phyloP scores from a whole-genome alignment of 768 basidiomycete species.

The Leccinellum albellum region DNA sequence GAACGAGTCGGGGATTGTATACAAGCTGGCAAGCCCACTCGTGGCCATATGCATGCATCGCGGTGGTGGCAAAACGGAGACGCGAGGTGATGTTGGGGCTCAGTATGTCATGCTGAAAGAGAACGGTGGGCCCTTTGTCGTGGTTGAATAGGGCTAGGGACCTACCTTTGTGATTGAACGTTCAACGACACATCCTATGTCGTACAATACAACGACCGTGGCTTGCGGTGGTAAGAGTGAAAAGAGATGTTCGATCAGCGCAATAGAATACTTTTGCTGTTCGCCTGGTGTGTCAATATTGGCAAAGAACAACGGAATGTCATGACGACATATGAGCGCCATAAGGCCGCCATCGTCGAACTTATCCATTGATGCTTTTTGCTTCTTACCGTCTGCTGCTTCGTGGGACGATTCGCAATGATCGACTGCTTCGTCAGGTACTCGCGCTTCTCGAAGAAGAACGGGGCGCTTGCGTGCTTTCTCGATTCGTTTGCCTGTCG shows the following conservation, averaged over 20 bases:
- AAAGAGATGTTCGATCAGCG: constrained; percentile 30
- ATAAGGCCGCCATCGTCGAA: not conserved
- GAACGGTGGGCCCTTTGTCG: not conserved
- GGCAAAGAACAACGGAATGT: not conserved
- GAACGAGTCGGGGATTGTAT: not conserved
- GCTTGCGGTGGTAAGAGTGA: constrained; percentile 28
- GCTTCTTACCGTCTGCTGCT: not conserved
- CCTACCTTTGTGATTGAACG: not conserved
- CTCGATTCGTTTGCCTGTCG: not conserved
- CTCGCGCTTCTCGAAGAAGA: not conserved
- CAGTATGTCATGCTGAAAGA: not conserved
- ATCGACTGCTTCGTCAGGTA: not conserved
- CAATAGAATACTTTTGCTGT: constrained; percentile 9
- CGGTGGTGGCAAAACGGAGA: not conserved
- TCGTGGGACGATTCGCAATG: not conserved
- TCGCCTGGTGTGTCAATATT: not conserved
- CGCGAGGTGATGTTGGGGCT: too few relatives aligned
- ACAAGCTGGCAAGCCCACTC: not conserved
- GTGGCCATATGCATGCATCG: too few relatives aligned
- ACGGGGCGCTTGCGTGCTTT: not conserved
- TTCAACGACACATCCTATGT: constrained; percentile 26
- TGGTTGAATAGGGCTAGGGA: not conserved
- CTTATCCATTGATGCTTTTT: too few relatives aligned
- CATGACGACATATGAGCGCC: not conserved
- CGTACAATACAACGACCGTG: constrained; percentile 30